Evolutionary conservation across 2,329 filamentous ascomycete species (phyloP), one percentile per base, ranked within the genome.

Genomic region (Tolypocladium album): DNA sequence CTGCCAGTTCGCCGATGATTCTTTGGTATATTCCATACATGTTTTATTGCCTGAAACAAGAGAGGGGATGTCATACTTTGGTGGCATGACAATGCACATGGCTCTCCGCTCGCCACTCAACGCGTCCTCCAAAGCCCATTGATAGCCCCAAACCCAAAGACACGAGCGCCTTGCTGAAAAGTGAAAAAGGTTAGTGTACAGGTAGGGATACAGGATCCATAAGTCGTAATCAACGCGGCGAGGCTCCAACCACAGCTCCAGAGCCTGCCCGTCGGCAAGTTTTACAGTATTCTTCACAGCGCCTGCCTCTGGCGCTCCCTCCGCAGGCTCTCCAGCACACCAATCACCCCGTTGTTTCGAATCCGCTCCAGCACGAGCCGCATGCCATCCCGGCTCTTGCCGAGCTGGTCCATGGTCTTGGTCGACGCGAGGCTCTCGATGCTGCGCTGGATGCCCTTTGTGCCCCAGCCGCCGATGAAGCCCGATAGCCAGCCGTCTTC

Each of bases 331-430:
- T 86, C 83, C 40, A 86, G 71, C 38, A 85, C 81, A 45, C 81
- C 80, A 59, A 84, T 80, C 60, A 84, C 78, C 38, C 82, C 81
- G 47, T 79, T 82, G 70, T 82, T 82, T 56, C 83, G 79, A 58
- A 86, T 75, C 56, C 89, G 79, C 72, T 92, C 88, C 27, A 94
- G 79, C 11, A 94, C 89, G 43, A 92, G 84, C 60, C 84, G 86
- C 90, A 94, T 93, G 56, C 90, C 90, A 71, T 92, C 88, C 57
- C 88, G 85, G 66, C 88, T 90, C 76, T 92, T 92, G 58, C 87
- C 86, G 67, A 93, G 81, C 70, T 90, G 88, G 67, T 88, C 87
- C 64, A 88, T 83, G 6, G 90, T 91, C 70, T 90, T 88, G 68
- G 86, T 88, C 45, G 89, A 85, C 13, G 88, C 89, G 62, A 93